phyloP scores from a whole-genome alignment of 1,139 yeast genomes.

The Trichomonascaceae sp. region DNA sequence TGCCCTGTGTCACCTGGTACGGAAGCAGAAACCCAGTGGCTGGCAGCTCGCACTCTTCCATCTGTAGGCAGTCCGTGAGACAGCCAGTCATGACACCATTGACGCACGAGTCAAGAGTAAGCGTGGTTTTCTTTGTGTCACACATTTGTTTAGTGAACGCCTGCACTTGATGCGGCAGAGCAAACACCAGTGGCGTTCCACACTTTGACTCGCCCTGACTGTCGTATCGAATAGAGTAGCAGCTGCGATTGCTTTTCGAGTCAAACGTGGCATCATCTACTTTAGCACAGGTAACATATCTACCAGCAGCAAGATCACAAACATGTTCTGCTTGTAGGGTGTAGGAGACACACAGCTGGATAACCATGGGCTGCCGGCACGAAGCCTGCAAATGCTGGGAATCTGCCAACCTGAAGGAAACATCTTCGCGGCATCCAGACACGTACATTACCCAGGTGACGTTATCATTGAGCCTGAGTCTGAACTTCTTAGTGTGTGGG shows the following conservation, averaged over 20 bases:
- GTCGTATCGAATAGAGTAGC: conserved; percentile 38
- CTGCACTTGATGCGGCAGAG: conserved; percentile 59
- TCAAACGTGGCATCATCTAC: conserved; percentile 11
- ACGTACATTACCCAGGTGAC: conserved; percentile 49
- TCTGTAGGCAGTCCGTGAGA: conserved; percentile 36
- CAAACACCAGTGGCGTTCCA: conserved; percentile 45
- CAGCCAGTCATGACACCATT: conserved; percentile 55
- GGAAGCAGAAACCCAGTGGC: conserved; percentile 33
- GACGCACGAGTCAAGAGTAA: conserved; percentile 43
- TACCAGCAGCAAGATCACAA: conserved; percentile 49
- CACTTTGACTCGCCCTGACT: conserved; percentile 42
- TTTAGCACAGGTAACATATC: conserved; percentile 34
- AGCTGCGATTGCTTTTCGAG: neutral
- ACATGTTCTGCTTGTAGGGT: conserved; percentile 15
- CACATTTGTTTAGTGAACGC: conserved; percentile 29
- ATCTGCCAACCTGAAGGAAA: conserved; percentile 34
- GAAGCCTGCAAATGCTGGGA: conserved; percentile 28
- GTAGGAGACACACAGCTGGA: neutral
- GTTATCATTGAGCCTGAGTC: conserved; percentile 30
- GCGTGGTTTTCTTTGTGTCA: conserved; percentile 25
- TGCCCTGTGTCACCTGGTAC: conserved; percentile 25
- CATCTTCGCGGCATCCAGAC: conserved; percentile 22
- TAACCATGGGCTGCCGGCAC: neutral
- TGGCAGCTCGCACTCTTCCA: conserved; percentile 47
- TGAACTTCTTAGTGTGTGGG: conserved; percentile 29